phyloP scores from a whole-genome alignment of 345 rosid species.

The Raphanus raphanistrum region DNA sequence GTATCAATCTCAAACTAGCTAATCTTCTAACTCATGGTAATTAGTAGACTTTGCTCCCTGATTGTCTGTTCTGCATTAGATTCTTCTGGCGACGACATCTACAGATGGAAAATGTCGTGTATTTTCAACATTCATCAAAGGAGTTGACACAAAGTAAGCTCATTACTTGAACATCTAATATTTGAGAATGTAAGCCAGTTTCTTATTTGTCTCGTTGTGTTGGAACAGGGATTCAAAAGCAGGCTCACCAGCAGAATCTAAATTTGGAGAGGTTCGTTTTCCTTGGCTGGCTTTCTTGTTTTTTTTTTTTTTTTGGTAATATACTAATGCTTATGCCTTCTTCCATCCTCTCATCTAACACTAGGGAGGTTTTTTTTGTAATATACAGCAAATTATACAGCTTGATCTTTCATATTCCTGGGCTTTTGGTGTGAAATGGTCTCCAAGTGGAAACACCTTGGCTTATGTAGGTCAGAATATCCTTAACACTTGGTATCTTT shows the following conservation, averaged over 20 bases:
- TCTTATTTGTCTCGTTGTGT: conserved; percentile 30
- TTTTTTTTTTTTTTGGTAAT: not conserved
- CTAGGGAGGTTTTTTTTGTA: not conserved
- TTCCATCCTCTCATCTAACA: conserved; percentile 2
- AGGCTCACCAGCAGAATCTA: conserved; percentile 65
- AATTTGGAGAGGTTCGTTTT: conserved; percentile 89
- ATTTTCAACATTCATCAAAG: conserved; percentile 94
- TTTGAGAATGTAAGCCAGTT: conserved; percentile 7
- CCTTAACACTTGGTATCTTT: conserved; percentile 22
- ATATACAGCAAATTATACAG: conserved; percentile 84
- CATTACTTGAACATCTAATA: conserved; percentile 4
- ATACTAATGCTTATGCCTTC: not conserved
- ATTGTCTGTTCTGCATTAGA: conserved; percentile 42
- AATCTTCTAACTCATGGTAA: not conserved
- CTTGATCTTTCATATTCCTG: conserved; percentile 97
- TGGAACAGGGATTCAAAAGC: conserved; percentile 68
- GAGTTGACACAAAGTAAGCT: conserved; percentile 80
- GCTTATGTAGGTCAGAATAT: conserved; percentile 90
- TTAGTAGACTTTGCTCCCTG: no score
- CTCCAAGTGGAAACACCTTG: conserved; percentile 94
- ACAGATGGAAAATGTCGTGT: conserved; percentile 98
- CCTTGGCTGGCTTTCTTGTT: conserved; percentile 7
- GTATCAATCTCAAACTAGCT: not conserved
- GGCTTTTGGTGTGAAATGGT: conserved; percentile 99
- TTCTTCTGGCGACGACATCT: conserved; percentile 92